A percentile compares a stretch with the other conserved stretches of the same genome.
Conservation (phyloP, 305 asterid species). For the Solanum hybrid region DNA sequence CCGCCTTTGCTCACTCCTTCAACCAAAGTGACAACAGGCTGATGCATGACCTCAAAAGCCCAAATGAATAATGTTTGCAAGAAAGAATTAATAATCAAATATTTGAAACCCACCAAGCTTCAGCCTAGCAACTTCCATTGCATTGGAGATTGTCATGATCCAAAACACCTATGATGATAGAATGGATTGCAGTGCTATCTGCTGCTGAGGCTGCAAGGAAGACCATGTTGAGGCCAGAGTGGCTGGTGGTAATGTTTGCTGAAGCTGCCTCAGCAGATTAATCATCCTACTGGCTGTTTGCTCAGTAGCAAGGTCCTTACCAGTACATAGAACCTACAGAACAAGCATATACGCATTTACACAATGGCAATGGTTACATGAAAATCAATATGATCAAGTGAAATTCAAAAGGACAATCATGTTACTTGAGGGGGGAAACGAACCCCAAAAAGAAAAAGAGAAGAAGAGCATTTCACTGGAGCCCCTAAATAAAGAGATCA, state of each 20-base stretch:
- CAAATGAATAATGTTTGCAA: constrained; percentile 6
- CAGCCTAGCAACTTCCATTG: background rate
- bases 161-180: constrained; percentile 40
- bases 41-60: constrained; percentile 9
- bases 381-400: background rate
- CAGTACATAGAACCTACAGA: constrained; percentile 69
- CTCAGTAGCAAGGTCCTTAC: constrained; percentile 76
- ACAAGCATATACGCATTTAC: background rate
- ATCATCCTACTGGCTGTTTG: constrained; percentile 74
- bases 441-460: background rate
- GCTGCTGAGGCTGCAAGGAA: constrained; percentile 84
- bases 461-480: background rate
- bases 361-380: background rate
- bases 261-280: constrained; percentile 69
- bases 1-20: background rate
- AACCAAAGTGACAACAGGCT: constrained; percentile 6
- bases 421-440: background rate
- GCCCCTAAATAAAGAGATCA: background rate
- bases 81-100: constrained; percentile 1
- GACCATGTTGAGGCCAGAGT: constrained; percentile 77
- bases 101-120: background rate
- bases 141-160: background rate
- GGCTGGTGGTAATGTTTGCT: constrained; percentile 73
- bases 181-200: constrained; percentile 67
- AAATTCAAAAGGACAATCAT: background rate